A percentile compares a stretch with the other conserved stretches of the same genome.
Evolutionary conservation across 305 asterid species (phyloP).

Genomic region (Nicotiana rustica): DNA sequence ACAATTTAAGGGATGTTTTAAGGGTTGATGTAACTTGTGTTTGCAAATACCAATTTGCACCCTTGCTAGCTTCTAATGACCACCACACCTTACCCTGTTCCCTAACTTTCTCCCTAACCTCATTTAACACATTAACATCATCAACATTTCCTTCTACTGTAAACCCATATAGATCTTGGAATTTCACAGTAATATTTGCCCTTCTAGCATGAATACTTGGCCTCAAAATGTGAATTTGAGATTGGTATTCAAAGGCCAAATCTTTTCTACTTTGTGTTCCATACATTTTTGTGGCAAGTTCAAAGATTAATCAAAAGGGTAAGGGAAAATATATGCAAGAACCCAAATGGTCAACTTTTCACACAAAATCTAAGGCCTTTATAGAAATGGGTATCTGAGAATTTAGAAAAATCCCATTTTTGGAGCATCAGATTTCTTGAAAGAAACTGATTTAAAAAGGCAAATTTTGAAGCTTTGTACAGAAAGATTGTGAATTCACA

Average conservation of each 20-base stretch:
- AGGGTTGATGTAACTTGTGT: slow-evolving; percentile 49
- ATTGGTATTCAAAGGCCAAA: slow-evolving; percentile 56
- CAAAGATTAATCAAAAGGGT: slow-evolving; percentile 7
- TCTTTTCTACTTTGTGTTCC: slow-evolving; percentile 57
- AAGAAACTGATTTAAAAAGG: background rate
- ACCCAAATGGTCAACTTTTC: slow-evolving; percentile 10
- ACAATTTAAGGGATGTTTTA: slow-evolving; percentile 71
- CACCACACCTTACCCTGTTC: slow-evolving; percentile 91
- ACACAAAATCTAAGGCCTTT: slow-evolving; percentile 5
- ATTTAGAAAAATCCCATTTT: slow-evolving; percentile 25
- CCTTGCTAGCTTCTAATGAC: slow-evolving; percentile 87
- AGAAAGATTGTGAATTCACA: background rate
- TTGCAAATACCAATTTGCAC: slow-evolving; percentile 81
- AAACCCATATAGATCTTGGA: slow-evolving; percentile 92
- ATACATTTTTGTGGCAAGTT: slow-evolving; percentile 43
- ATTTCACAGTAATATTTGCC: slow-evolving; percentile 84
- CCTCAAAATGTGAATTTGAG: slow-evolving; percentile 70
- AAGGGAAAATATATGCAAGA: background rate
- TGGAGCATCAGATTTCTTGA: slow-evolving; percentile 29
- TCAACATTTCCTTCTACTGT: slow-evolving; percentile 94
- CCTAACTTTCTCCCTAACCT: slow-evolving; percentile 92
- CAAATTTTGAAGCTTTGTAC: background rate
- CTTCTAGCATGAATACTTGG: slow-evolving; percentile 87
- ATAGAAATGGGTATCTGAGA: background rate
- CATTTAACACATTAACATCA: slow-evolving; percentile 91